Percentiles rank a stretch among this genome's conserved stretches.
These are phyloP conservation scores for Candida tibetensis DNA, from an alignment of 805 yeast genomes.

Conservation along the genomic window DNA sequence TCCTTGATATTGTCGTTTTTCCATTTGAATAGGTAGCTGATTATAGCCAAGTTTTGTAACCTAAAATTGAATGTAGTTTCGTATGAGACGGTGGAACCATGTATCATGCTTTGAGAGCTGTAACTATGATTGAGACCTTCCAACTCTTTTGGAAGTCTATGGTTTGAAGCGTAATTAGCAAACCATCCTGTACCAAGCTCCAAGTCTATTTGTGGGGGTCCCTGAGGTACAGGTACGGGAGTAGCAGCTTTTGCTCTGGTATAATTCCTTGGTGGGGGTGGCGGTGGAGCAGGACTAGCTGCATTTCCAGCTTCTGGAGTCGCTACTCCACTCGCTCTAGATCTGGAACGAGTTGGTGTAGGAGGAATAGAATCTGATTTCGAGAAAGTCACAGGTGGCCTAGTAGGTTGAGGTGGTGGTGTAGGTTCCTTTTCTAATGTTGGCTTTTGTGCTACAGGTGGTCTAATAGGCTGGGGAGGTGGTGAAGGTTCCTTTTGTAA, in stretches of 20 bases:
- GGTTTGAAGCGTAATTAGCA: slow-evolving; percentile 23
- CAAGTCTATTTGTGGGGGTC: slow-evolving; percentile 39
- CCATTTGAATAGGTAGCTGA: slow-evolving; percentile 41
- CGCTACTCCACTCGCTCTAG: slow-evolving; percentile 19
- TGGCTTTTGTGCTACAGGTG: slow-evolving; percentile 7
- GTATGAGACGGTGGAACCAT: slow-evolving; percentile 12
- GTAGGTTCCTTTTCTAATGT: slow-evolving; percentile 18
- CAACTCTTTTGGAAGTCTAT: slow-evolving; percentile 37
- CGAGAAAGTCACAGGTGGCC: too few relatives aligned
- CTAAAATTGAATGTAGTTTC: slow-evolving; percentile 35
- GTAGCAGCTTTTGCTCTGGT: slow-evolving; percentile 14
- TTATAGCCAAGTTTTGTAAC: slow-evolving; percentile 41
- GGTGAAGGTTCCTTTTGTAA: slow-evolving; percentile 1
- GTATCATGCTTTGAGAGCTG: slow-evolving; percentile 12
- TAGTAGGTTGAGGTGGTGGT: too few relatives aligned
- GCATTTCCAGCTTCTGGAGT: slow-evolving; percentile 10
- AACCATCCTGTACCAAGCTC: slow-evolving; percentile 49
- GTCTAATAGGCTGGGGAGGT: neutral
- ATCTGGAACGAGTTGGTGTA: slow-evolving; percentile 15
- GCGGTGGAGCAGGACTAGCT: slow-evolving; percentile 24
- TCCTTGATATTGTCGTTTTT: slow-evolving; percentile 17
- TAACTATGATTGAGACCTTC: slow-evolving; percentile 33
- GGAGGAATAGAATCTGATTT: too few relatives aligned
- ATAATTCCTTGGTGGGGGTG: slow-evolving; percentile 31
- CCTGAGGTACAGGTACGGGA: slow-evolving; percentile 15